Conservation (phyloP, 1,284 basidiomycete species). For the Crocinoboletus sp. region DNA sequence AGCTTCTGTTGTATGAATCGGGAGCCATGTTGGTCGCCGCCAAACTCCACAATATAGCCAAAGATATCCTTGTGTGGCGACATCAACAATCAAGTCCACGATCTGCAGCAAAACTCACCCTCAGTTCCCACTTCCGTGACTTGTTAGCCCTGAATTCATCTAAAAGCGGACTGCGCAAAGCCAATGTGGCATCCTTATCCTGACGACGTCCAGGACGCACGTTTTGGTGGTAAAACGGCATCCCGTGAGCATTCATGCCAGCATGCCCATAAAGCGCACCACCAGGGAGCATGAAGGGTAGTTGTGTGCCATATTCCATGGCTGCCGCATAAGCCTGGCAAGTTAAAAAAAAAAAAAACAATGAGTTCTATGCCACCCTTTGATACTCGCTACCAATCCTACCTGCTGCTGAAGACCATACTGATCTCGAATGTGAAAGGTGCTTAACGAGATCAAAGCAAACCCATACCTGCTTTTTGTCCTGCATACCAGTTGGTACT, state of each 20-base stretch:
- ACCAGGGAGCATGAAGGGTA: slow-evolving; percentile 45
- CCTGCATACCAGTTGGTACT: slow-evolving; percentile 39
- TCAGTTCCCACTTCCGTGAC: slow-evolving; percentile 74
- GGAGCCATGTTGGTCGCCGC: slow-evolving; percentile 91
- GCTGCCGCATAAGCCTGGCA: slow-evolving; percentile 40
- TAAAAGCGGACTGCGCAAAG: slow-evolving; percentile 64
- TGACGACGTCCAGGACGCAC: slow-evolving; percentile 41
- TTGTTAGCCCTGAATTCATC: slow-evolving; percentile 87
- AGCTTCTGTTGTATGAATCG: slow-evolving; percentile 88
- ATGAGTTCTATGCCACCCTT: slow-evolving; percentile 39
- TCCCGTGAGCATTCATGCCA: slow-evolving; percentile 29
- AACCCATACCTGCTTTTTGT: slow-evolving; percentile 59
- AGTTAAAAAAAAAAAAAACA: slow-evolving; percentile 40
- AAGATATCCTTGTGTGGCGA: slow-evolving; percentile 66
- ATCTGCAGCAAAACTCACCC: slow-evolving; percentile 42
- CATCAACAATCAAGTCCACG: slow-evolving; percentile 5
- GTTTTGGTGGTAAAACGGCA: slow-evolving; percentile 38
- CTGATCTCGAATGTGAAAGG: slow-evolving; percentile 28
- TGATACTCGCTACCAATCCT: slow-evolving; percentile 31
- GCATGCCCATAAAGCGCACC: slow-evolving; percentile 40
- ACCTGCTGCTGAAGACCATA: slow-evolving; percentile 51
- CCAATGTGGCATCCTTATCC: slow-evolving; percentile 32
- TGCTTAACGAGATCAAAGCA: slow-evolving; percentile 1
- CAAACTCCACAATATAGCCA: slow-evolving; percentile 89
- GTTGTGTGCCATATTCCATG: slow-evolving; percentile 46